Evolutionary conservation across 257 asterid species (phyloP).

Genomic region (Ilex aquifolium): DNA sequence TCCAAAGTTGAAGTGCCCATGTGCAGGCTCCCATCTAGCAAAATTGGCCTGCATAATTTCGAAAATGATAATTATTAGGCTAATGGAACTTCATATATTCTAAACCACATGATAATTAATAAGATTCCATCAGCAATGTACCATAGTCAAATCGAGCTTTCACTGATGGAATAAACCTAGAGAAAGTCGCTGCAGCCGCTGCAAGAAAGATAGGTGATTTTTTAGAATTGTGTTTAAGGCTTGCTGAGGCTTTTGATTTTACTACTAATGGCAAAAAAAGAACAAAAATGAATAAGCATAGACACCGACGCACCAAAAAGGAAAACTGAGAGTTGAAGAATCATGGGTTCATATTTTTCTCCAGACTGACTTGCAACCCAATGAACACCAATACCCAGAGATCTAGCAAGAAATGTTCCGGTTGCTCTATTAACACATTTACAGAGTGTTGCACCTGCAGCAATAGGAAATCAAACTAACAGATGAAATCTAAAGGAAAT

Average conservation of each 20-base stretch:
- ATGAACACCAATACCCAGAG: constrained; percentile 13
- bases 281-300: too few species aligned
- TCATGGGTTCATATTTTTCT: constrained; percentile 44
- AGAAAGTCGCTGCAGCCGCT: constrained; percentile 77
- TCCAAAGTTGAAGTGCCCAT: too few species aligned
- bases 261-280: too few species aligned
- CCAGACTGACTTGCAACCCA: constrained; percentile 69
- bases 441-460: constrained; percentile 59
- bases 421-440: constrained; percentile 60
- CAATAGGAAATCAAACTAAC: too few species aligned
- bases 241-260: too few species aligned
- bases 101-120: too few species aligned
- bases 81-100: too few species aligned
- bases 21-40: too few species aligned
- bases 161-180: constrained; percentile 73
- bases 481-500: too few species aligned
- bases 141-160: constrained; percentile 80
- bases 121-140: neutral
- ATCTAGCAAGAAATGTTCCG: constrained; percentile 68
- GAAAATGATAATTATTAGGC: too few species aligned
- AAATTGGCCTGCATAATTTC: too few species aligned
- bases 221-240: too few species aligned
- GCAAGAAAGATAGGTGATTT: constrained; percentile 19
- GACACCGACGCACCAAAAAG: constrained; percentile 39
- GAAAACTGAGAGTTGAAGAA: constrained; percentile 70